Evolutionary conservation across 2,329 filamentous ascomycete species (phyloP).

Genomic region (Calonectria crousiana): DNA sequence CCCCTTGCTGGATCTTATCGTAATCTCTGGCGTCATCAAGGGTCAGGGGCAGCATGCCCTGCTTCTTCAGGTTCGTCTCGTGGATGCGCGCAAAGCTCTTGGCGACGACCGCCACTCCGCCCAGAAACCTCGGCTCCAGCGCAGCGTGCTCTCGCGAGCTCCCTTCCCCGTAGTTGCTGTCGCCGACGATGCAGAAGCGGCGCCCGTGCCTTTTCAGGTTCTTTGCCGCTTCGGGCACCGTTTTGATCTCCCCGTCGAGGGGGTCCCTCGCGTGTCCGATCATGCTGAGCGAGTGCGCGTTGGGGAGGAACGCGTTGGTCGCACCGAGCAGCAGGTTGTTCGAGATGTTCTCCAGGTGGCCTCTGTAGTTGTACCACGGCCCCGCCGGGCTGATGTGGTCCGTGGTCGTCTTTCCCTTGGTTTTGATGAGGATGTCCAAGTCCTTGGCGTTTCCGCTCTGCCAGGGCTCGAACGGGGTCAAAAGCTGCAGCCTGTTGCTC

Average conservation of each 20-base stretch:
- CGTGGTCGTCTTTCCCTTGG: constrained; percentile 53
- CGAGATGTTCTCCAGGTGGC: constrained; percentile 54
- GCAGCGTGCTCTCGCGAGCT: constrained; percentile 89
- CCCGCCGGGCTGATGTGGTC: constrained; percentile 55
- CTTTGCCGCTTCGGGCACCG: constrained; percentile 45
- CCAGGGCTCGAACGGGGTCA: constrained; percentile 46
- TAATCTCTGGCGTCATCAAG: constrained; percentile 81
- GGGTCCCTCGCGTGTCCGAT: constrained; percentile 46
- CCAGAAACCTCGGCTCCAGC: constrained; percentile 86
- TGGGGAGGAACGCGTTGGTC: constrained; percentile 46
- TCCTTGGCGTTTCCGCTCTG: constrained; percentile 32
- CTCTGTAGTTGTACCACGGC: constrained; percentile 54
- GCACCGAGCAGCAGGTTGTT: constrained; percentile 52
- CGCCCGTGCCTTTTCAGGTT: constrained; percentile 35
- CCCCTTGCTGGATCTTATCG: constrained; percentile 69
- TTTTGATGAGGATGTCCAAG: constrained; percentile 49
- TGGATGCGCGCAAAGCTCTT: constrained; percentile 89
- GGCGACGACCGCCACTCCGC: constrained; percentile 84
- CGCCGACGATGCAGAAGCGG: constrained; percentile 50
- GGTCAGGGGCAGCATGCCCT: constrained; percentile 67
- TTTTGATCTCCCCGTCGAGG: constrained; percentile 26
- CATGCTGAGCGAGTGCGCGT: constrained; percentile 27
- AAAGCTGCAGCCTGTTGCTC: constrained; percentile 47
- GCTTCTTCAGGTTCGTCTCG: constrained; percentile 95
- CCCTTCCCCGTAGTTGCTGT: constrained; percentile 82